Evolutionary conservation across 2,329 filamentous ascomycete genomes (phyloP), one percentile per base, ranked within the genome.

Genomic region (Pseudocercospora eumusae): DNA sequence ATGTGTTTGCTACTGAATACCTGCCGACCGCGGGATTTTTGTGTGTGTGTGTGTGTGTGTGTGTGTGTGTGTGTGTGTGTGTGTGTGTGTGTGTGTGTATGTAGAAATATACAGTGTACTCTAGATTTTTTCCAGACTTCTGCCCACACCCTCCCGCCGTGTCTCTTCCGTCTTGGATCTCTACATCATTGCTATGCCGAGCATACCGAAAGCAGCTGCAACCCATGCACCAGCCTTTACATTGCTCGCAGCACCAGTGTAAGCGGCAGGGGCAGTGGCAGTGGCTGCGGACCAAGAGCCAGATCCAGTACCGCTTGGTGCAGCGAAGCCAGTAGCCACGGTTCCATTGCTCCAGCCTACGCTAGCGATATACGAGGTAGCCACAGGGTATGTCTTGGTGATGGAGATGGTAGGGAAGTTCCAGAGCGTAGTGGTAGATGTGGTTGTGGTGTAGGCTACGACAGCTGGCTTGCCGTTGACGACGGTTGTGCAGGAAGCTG

Each of bases 371-470:
- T 50, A 50, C 3, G 47, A 50, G 23, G 47, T 50, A 15, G 47
- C 20, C 4, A 50, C 47, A 15, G 47, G 47, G 47, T 50, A 50
- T 8, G 47, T 50, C 47, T 50, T 50, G 20, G 23, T 28, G 47
- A 50, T n/a, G 6, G 47, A 50, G 23, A 50, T 23, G 11, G 47
- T 50, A 4, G 47, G 47, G 47, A 50, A 50, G 23, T 50, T 50
- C 47, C 47, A 50, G 9, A 50, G 23, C 1, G 47, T 50, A 2
- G 47, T 50, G 23, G 20, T 25, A 23, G 47, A 50, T 11, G 25
- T 25, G 23, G 6, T 50, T 11, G 47, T 50, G 47, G 21, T 50
- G 47, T 50, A 50, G 47, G 23, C 47, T 13, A 50, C 47, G 11
- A 50, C 47, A 18, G 47, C 47, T 27, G 47, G 47, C 47, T 23